Percentiles rank a stretch among this genome's conserved stretches.
These are phyloP conservation scores for Mycena vitilis DNA, from an alignment of 768 basidiomycete species.

Conservation along the genomic window DNA sequence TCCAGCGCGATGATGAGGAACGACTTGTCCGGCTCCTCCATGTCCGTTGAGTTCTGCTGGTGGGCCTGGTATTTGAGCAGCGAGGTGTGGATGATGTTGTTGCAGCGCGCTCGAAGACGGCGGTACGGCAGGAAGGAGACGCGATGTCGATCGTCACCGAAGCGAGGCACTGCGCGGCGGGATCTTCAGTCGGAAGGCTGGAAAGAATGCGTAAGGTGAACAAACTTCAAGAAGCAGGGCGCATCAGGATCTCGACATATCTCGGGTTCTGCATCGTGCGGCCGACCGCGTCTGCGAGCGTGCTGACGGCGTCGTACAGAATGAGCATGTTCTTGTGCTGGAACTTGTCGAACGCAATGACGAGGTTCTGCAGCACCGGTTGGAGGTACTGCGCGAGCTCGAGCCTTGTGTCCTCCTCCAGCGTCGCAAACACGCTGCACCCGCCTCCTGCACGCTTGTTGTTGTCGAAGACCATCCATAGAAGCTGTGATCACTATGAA, in stretches of 20 bases:
- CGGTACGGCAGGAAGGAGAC: slow-evolving; percentile 87
- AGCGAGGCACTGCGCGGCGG: slow-evolving; percentile 81
- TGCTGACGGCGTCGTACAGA: slow-evolving; percentile 98
- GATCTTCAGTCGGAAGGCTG: neutral
- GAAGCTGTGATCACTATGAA: slow-evolving; percentile 64
- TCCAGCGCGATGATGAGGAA: slow-evolving; percentile 99
- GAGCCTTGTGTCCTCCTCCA: slow-evolving; percentile 95
- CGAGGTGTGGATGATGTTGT: slow-evolving; percentile 83
- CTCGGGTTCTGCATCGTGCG: slow-evolving; percentile 84
- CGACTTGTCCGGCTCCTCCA: slow-evolving; percentile 95
- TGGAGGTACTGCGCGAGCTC: slow-evolving; percentile 94
- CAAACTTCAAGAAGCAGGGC: slow-evolving; percentile 94
- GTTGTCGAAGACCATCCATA: slow-evolving; percentile 96
- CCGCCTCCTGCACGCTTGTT: slow-evolving; percentile 99
- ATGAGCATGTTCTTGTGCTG: slow-evolving; percentile 99
- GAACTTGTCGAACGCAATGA: slow-evolving; percentile 97
- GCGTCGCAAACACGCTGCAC: slow-evolving; percentile 97
- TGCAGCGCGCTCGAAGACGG: slow-evolving; percentile 92
- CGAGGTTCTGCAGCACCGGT: slow-evolving; percentile 93
- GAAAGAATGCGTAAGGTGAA: slow-evolving; percentile 5
- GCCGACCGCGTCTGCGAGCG: slow-evolving; percentile 96
- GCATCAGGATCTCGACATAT: slow-evolving; percentile 97
- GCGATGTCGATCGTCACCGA: slow-evolving; percentile 97
- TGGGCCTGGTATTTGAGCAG: slow-evolving; percentile 89
- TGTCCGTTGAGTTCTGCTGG: slow-evolving; percentile 88